phyloP scores from a whole-genome alignment of 208 protist genomes.

The Acanthamoeba comandoni region DNA sequence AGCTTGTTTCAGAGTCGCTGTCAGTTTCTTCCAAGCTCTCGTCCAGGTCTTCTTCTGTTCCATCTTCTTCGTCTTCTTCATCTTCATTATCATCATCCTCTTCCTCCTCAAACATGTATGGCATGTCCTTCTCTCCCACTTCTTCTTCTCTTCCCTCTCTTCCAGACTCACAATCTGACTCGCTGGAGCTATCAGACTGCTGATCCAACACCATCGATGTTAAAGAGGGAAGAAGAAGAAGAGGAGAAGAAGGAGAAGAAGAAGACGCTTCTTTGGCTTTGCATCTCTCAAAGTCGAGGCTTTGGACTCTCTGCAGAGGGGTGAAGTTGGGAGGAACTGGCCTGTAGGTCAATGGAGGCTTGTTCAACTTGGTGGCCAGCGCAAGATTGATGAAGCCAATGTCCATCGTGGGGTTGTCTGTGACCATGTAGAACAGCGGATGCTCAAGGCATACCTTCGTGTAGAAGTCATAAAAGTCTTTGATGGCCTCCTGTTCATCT shows the following conservation, averaged over 20 bases:
- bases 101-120: not conserved
- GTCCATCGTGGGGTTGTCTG: conserved; percentile 24
- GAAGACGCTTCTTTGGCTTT: too few relatives aligned
- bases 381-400: conserved; percentile 14
- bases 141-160: too few relatives aligned
- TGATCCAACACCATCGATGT: too few relatives aligned
- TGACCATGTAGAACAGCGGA: not conserved
- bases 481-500: conserved; percentile 13
- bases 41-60: not conserved
- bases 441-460: not conserved
- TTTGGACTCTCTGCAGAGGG: too few relatives aligned
- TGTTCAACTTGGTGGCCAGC: not conserved
- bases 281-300: too few relatives aligned
- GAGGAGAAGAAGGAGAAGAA: not conserved
- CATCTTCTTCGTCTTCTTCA: too few relatives aligned
- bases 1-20: too few relatives aligned
- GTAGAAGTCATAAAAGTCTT: conserved; percentile 27
- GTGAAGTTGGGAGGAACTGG: not conserved
- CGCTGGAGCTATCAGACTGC: too few relatives aligned
- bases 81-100: not conserved
- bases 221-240: not conserved
- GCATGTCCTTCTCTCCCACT: too few relatives aligned
- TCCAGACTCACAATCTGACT: too few relatives aligned
- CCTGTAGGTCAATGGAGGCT: not conserved
- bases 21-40: not conserved